These are phyloP conservation scores for Poronia punctata DNA, from an alignment of 495 filamentous ascomycete species.

Conservation along the genomic window DNA sequence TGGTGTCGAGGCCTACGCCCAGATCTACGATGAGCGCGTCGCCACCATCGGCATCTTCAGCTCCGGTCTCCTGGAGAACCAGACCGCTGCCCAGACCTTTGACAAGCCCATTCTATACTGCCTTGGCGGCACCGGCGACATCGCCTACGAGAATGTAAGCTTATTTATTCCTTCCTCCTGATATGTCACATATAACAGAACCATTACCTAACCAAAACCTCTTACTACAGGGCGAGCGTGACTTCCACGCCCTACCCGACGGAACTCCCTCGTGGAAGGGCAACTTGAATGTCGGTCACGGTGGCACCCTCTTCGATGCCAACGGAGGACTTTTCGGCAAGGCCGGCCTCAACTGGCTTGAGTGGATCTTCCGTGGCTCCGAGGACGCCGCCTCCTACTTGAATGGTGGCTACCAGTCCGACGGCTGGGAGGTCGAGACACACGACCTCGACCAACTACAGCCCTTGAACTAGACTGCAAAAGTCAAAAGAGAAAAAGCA, in stretches of 20 bases:
- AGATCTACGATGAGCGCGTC: constrained; percentile 16
- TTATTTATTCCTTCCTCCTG: neutral
- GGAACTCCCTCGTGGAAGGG: constrained; percentile 30
- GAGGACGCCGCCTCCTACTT: constrained; percentile 5
- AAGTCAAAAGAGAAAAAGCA: too few relatives aligned
- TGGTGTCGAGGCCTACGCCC: constrained; percentile 23
- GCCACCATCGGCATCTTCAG: constrained; percentile 20
- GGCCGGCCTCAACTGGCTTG: constrained; percentile 12
- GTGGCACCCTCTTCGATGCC: constrained; percentile 16
- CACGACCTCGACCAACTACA: constrained; percentile 4
- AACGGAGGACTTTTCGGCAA: constrained; percentile 26
- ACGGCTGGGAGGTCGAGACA: constrained; percentile 14
- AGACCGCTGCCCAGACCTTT: constrained; percentile 7
- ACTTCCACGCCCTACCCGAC: constrained; percentile 18
- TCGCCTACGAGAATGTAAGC: constrained; percentile 25
- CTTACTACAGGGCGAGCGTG: constrained; percentile 23
- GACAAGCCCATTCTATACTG: constrained; percentile 22
- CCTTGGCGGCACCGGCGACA: constrained; percentile 23
- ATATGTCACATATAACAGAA: neutral
- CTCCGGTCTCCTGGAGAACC: constrained; percentile 16
- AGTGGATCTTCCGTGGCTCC: constrained; percentile 18
- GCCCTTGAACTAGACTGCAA: constrained; percentile 9
- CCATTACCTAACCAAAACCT: neutral
- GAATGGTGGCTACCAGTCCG: constrained; percentile 4
- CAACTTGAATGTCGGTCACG: constrained; percentile 27